These are phyloP conservation scores for Podospora australis DNA, from an alignment of 495 filamentous ascomycete species.

Conservation along the genomic window DNA sequence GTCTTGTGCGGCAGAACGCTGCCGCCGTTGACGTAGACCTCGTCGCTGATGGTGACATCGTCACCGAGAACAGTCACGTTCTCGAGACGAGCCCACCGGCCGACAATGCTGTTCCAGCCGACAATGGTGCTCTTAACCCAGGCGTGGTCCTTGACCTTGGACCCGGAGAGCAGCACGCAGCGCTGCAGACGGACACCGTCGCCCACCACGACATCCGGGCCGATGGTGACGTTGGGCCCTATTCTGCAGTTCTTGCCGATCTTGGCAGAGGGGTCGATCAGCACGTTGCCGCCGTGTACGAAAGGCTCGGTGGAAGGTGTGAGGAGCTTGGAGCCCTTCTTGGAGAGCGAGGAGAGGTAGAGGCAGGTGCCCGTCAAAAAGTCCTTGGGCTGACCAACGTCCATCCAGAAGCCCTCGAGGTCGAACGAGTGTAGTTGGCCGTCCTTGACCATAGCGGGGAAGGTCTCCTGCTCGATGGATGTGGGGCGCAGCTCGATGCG, in stretches of 20 bases:
- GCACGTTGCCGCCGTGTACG: constrained; percentile 91
- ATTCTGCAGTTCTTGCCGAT: constrained; percentile 99
- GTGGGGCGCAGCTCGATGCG: constrained; percentile 96
- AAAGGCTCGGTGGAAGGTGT: constrained; percentile 67
- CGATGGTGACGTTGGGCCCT: constrained; percentile 95
- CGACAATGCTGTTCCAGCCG: constrained; percentile 96
- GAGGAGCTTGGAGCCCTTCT: constrained; percentile 85
- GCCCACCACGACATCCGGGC: constrained; percentile 87
- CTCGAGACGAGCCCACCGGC: constrained; percentile 92
- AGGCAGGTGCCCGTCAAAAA: constrained; percentile 96
- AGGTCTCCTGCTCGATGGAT: constrained; percentile 99
- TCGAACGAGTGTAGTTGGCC: constrained; percentile 96
- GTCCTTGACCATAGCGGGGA: constrained; percentile 89
- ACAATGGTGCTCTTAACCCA: constrained; percentile 99
- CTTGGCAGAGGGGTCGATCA: constrained; percentile 92
- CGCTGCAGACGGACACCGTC: constrained; percentile 94
- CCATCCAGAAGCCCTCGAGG: constrained; percentile 99
- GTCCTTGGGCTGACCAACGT: constrained; percentile 98
- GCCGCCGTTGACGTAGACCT: constrained; percentile 98
- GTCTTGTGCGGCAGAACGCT: constrained; percentile 96
- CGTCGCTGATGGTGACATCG: constrained; percentile 97
- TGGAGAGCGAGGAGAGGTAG: constrained; percentile 88
- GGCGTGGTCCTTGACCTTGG: constrained; percentile 97
- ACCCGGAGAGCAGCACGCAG: constrained; percentile 80
- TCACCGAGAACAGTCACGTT: constrained; percentile 96